Evolutionary conservation across 345 rosid genomes (phyloP).

Genomic region (Citrus sp.): DNA sequence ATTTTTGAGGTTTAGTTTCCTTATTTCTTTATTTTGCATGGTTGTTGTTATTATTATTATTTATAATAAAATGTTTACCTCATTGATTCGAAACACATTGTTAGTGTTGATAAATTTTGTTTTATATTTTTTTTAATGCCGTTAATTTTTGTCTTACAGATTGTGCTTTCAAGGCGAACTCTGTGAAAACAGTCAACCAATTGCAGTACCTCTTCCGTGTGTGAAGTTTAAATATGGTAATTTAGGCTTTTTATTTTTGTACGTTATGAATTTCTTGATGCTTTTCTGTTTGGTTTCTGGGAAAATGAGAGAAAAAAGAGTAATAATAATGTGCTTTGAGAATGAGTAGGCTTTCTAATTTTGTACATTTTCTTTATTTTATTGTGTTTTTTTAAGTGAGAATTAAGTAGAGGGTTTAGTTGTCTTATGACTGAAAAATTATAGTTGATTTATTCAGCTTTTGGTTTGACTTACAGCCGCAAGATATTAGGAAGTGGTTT

Average conservation of each 20-base stretch:
- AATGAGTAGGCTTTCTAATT: too few relatives aligned
- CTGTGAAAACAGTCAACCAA: background rate
- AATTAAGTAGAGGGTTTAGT: background rate
- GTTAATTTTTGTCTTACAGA: background rate
- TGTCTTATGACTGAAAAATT: background rate
- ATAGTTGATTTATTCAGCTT: background rate
- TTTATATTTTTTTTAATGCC: background rate
- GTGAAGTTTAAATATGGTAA: constrained; percentile 7
- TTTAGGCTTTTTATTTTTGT: background rate
- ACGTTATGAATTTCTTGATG: background rate
- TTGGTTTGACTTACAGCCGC: constrained; percentile 49
- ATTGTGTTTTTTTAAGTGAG: background rate
- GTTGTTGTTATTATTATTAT: background rate
- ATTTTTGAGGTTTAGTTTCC: background rate
- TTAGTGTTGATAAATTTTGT: background rate
- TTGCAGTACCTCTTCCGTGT: background rate
- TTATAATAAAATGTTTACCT: too few relatives aligned
- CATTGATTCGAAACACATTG: background rate
- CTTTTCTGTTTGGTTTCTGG: background rate
- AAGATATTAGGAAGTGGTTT: constrained; percentile 94
- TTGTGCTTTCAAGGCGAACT: background rate
- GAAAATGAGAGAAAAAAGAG: background rate
- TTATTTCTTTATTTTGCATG: background rate
- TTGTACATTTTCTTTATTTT: background rate
- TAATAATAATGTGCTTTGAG: too few relatives aligned